Percentiles rank a stretch among this genome's conserved stretches.
Conservation (phyloP, 1,139 yeast genomes). For the Candida frijolesensis region DNA sequence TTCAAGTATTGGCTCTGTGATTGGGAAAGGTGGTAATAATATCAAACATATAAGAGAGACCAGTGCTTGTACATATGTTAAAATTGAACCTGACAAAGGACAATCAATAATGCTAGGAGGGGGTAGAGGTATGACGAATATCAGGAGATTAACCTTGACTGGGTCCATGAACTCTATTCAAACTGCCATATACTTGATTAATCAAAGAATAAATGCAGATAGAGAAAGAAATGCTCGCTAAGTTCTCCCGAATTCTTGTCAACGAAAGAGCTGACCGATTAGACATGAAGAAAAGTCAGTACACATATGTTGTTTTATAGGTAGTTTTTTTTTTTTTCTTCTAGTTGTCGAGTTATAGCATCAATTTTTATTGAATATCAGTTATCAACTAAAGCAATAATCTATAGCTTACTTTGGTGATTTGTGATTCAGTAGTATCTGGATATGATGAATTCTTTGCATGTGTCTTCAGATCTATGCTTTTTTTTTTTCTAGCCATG, state of each 20-base stretch:
- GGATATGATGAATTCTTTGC: neutral
- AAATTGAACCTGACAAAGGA: conserved; percentile 58
- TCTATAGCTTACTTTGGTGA: no score
- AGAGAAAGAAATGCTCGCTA: conserved; percentile 44
- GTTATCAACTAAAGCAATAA: neutral
- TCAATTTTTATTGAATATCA: neutral
- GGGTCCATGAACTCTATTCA: conserved; percentile 74
- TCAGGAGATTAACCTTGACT: conserved; percentile 68
- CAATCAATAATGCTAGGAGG: conserved; percentile 55
- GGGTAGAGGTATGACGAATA: conserved; percentile 56
- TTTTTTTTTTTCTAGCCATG: no score
- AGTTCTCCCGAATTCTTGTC: neutral
- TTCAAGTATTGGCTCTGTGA: conserved; percentile 77
- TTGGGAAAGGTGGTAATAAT: conserved; percentile 85
- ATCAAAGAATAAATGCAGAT: conserved; percentile 72
- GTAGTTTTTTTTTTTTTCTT: no score
- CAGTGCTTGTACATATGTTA: conserved; percentile 73
- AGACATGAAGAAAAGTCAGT: no score
- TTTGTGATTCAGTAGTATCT: no score
- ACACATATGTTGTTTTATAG: no score
- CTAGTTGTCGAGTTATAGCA: neutral
- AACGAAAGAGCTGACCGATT: no score
- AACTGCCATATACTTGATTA: conserved; percentile 75
- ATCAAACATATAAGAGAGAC: conserved; percentile 77
- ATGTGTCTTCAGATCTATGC: neutral